Evolutionary conservation across 176 grass and related monocot genomes (phyloP).

Genomic region (Tuctoria greenei): DNA sequence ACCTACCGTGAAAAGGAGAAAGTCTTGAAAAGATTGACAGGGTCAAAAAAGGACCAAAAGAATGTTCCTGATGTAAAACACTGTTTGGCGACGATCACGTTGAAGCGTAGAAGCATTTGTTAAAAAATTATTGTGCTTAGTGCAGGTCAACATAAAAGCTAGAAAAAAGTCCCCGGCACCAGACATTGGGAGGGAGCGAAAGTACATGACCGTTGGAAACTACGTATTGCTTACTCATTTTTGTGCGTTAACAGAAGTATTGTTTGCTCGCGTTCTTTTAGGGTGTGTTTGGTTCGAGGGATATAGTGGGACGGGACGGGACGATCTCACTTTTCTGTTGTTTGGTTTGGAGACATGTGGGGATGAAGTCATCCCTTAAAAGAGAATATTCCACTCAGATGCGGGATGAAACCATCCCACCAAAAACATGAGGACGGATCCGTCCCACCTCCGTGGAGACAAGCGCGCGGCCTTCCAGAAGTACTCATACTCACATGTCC

Average conservation of each 20-base stretch:
- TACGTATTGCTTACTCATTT: not conserved
- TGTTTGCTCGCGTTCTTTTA: no score
- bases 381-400: no score
- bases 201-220: not conserved
- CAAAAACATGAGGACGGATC: no score
- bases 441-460: no score
- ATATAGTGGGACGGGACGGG: no score
- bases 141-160: conserved; percentile 3
- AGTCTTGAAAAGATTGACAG: not conserved
- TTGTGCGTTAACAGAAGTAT: not conserved
- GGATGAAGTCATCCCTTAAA: no score
- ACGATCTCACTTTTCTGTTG: no score
- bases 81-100: not conserved
- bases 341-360: no score
- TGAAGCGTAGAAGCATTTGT: not conserved
- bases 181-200: not conserved
- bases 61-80: not conserved
- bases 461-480: no score
- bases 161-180: not conserved
- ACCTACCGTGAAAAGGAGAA: not conserved
- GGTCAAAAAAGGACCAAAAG: not conserved
- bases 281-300: no score
- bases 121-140: not conserved
- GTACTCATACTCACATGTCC: no score
- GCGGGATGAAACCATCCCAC: no score